Evolutionary conservation across 129 eudicot species (phyloP).

Genomic region (Flaveria trinervia): DNA sequence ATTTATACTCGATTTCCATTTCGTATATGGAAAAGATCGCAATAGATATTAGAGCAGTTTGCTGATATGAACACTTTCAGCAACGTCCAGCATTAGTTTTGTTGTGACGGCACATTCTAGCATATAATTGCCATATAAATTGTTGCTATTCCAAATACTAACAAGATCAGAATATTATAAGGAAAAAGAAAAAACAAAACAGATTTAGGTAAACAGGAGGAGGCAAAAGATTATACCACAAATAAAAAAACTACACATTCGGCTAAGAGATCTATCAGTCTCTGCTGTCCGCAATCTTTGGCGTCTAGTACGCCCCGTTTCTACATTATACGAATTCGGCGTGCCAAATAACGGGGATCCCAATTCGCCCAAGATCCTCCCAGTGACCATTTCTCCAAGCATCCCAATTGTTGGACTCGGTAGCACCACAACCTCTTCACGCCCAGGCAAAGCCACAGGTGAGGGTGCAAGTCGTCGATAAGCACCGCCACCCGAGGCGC

Average conservation of each 20-base stretch:
- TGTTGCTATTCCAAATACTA: too few species aligned
- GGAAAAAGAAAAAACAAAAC: not conserved
- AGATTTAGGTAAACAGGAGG: constrained; percentile 35
- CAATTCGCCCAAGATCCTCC: constrained; percentile 61
- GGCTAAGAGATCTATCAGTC: constrained; percentile 64
- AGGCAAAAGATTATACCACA: constrained; percentile 69
- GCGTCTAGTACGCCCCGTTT: constrained; percentile 41
- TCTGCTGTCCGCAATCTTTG: constrained; percentile 46
- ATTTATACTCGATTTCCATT: too few species aligned
- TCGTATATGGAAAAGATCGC: too few species aligned
- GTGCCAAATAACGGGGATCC: constrained; percentile 51
- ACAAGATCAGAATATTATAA: not conserved
- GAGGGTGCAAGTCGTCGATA: constrained; percentile 32
- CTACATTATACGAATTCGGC: constrained; percentile 50
- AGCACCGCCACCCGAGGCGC: constrained; percentile 8
- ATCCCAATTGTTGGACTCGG: constrained; percentile 48
- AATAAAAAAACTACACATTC: constrained; percentile 54
- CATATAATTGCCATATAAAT: too few species aligned
- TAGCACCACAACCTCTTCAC: constrained; percentile 8
- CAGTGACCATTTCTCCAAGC: constrained; percentile 61
- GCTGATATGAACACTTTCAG: too few species aligned
- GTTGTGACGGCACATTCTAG: too few species aligned
- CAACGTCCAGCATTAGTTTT: too few species aligned
- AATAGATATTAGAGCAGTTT: too few species aligned
- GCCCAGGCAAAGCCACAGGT: constrained; percentile 30